Base-by-base conservation (phyloP, 2,329 filamentous ascomycete genomes). In the Sordariomycetes sp. region DNA sequence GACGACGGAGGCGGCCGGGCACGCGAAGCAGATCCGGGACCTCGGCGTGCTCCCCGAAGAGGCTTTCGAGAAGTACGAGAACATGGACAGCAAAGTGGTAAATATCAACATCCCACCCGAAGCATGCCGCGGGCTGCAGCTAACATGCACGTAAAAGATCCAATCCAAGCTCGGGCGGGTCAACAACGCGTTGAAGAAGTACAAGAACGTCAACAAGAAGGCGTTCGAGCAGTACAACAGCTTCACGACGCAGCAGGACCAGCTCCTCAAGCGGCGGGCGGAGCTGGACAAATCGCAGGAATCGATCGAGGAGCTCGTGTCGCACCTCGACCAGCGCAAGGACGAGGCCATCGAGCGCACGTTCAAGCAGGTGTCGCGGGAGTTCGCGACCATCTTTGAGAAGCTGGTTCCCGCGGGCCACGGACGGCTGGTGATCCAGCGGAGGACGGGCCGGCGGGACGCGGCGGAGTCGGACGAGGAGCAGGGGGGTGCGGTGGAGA, bases 191-290 rank as follows among this genome's bases (percentile, higher is more conserved):
- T 79, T 97, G 58, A 97, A 97, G 75, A 96, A 97, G 70, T 97
- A 94, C 75, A 90, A 91, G 58, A 90, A 97, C 67, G 92, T 99
- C 74, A 99, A 99, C 81, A 99, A 97, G 76, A 97, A 99, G 75
- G 94, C 94, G 0, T 96, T 97, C 69, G 95, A 99, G 73, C 94
- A 99, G 71, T 99, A 97, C 76, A 95, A 93, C 75, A 96, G 87
- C 74, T 99, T 97, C 70, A 97, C 93, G 8, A 88, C 86, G 55
- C 90, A 97, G 72, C 88, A 95, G 59, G 92, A 96, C 61, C 87
- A 88, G 24, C 79, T 99, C 20, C 88, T 89, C 55, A 88, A 89
- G 67, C 88, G 94, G 64, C 85, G 93, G 55, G 83, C 87, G 65
- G 94, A 97, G 70, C 83, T 99, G 12, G 90, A 96, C 65, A 86